Conservation (phyloP, 202 grass and related monocot species). For the Carex arenaria region DNA sequence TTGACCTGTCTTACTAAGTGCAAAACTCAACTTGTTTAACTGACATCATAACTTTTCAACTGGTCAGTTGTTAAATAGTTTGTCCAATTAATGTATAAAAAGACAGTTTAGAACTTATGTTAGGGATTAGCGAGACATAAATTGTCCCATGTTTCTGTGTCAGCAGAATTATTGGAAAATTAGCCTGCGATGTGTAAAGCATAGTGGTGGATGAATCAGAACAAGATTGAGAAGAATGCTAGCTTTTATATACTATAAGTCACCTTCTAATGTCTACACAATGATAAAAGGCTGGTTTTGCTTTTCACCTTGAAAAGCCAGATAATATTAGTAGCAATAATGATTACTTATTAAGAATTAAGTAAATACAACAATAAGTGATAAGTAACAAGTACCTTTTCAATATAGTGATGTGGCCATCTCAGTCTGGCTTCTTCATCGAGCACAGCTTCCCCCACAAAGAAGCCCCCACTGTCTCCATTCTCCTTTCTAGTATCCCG, state of each 20-base stretch:
- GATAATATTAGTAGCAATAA: neutral
- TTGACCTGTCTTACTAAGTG: neutral
- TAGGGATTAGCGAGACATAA: neutral
- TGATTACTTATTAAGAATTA: neutral
- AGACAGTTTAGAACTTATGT: neutral
- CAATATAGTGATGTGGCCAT: constrained; percentile 68
- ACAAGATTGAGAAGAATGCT: neutral
- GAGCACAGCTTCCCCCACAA: constrained; percentile 49
- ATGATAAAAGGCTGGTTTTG: neutral
- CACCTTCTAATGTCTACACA: neutral
- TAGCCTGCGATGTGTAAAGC: neutral
- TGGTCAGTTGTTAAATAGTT: neutral
- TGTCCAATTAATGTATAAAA: neutral
- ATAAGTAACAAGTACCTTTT: constrained; percentile 20
- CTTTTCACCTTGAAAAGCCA: neutral
- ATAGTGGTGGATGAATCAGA: neutral
- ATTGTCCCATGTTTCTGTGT: neutral
- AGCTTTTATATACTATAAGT: neutral
- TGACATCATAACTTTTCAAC: neutral
- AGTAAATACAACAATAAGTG: neutral
- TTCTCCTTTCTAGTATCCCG: constrained; percentile 19
- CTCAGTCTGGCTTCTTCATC: constrained; percentile 57
- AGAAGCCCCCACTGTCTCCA: constrained; percentile 35
- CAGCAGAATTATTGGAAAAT: neutral
- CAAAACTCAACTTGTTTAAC: neutral